These are phyloP conservation scores for Ogataea wickerhamii DNA, from an alignment of 805 yeast genomes.

Conservation along the genomic window DNA sequence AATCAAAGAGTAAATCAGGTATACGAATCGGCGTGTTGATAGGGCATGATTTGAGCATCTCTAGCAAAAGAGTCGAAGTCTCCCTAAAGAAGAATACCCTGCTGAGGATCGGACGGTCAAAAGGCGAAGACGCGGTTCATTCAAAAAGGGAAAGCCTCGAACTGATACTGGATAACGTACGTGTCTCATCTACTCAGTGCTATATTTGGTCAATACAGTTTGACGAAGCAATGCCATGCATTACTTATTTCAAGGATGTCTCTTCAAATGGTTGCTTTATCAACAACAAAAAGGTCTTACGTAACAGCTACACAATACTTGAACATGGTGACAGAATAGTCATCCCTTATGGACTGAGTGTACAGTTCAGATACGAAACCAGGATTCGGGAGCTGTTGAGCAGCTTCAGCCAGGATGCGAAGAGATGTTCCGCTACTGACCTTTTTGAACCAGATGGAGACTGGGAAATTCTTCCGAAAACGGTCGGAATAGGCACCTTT, in stretches of 20 bases:
- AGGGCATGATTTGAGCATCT: conserved; percentile 5
- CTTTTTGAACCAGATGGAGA: conserved; percentile 15
- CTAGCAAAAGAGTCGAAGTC: conserved; percentile 3
- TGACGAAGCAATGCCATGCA: conserved; percentile 43
- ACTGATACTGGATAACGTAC: conserved; percentile 33
- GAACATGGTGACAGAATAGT: conserved; percentile 36
- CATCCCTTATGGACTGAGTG: conserved; percentile 31
- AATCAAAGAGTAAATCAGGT: too few species aligned
- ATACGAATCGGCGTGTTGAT: conserved; percentile 3
- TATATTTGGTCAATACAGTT: conserved; percentile 36
- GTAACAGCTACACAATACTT: conserved; percentile 33
- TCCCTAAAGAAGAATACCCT: conserved; percentile 29
- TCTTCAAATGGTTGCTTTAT: conserved; percentile 51
- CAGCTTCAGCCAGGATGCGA: not conserved
- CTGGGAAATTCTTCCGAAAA: conserved; percentile 42
- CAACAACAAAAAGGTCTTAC: conserved; percentile 32
- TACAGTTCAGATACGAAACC: conserved; percentile 13
- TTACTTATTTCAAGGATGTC: conserved; percentile 47
- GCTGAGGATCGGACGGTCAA: conserved; percentile 43
- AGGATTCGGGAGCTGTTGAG: conserved; percentile 7
- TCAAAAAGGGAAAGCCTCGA: conserved; percentile 8
- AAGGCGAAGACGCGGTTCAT: conserved; percentile 21
- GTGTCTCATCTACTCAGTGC: conserved; percentile 47
- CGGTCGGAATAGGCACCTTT: conserved; percentile 56
- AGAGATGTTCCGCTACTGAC: not conserved